Base-by-base conservation (phyloP, 1,284 basidiomycete species). In the Sporisorium graminicola region DNA sequence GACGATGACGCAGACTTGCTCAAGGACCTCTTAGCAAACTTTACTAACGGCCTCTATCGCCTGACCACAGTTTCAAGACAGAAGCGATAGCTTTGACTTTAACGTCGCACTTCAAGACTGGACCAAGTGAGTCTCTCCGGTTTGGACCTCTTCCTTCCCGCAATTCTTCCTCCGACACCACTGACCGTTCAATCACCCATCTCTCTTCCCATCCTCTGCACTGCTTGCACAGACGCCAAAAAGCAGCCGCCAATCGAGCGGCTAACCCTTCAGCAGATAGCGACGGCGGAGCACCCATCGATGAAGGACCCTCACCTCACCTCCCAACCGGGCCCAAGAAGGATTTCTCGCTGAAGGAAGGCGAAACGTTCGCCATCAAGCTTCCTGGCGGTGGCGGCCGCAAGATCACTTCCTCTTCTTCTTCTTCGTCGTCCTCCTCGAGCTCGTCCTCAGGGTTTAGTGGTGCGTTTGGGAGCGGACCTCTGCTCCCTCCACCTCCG, bases 291-390 rank as follows among this genome's bases (percentile, higher is more conserved):
- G 26, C 58, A 8, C 58, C 61, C 29, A 55, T 71, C 55, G 51
- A 65, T 40, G 51, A 71, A 13, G 75, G 66, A 2, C 78, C 81
- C 2, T 85, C 84, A 16, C 84, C 84, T 9, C 84, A 86, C 56
- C 26, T 85, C 10, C 92, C 93, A 18, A 22, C 78, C 3, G 84
- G 89, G 3, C 93, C 92, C 2, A 94, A 93, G 2, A 94, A 94
- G 88, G 96, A 99, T 84, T 98, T 97, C 86, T 93, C 92, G 37
- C 88, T 99, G 78, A 98, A 98, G 85, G 94, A 95, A 81, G 97
- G 97, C 16, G 93, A 99, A 85, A 98, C 95, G 0, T 95, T 99
- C 86, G 92, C 68, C 33, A 77, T 83, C 67, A 80, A 80, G 51
- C 63, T 82, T 16, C 81, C 82, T 3, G 76, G 77, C 37, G 59